phyloP scores from a whole-genome alignment of 352 stramenopile species.

The Pythium aphanidermatum region DNA sequence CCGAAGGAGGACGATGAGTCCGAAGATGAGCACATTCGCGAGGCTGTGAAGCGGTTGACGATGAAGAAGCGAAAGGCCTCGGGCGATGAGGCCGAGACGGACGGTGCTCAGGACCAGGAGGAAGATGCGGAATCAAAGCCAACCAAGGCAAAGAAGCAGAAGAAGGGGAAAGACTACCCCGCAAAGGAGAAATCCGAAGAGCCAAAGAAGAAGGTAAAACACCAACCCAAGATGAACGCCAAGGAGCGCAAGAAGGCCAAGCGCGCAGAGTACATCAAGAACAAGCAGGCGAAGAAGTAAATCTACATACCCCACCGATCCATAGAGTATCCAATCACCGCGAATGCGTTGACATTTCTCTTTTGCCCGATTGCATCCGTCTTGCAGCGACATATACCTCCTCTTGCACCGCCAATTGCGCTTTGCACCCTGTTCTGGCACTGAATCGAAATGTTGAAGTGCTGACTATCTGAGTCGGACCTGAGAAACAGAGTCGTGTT shows the following conservation, averaged over 20 bases:
- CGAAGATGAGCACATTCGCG: constrained; percentile 25
- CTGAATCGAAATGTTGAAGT: constrained; percentile 10
- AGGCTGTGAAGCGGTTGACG: constrained; percentile 30
- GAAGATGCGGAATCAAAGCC: constrained; percentile 4
- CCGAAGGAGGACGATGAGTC: constrained; percentile 40
- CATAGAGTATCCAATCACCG: no score
- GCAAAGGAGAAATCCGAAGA: background rate
- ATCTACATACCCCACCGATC: constrained; percentile 5
- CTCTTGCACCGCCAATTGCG: no score
- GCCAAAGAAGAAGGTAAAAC: background rate
- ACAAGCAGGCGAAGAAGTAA: constrained; percentile 12
- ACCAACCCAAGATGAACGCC: background rate
- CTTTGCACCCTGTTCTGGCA: constrained; percentile 12
- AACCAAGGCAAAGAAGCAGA: constrained; percentile 17
- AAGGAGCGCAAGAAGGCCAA: background rate
- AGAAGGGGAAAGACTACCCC: constrained; percentile 7
- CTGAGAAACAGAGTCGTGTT: no score
- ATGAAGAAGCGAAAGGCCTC: constrained; percentile 31
- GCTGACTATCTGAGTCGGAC: no score
- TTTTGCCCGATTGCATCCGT: background rate
- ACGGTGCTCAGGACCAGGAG: constrained; percentile 14
- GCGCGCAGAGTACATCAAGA: background rate
- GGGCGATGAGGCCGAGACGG: constrained; percentile 16
- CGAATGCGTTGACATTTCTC: no score
- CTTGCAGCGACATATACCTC: no score